Conservation (phyloP, 177 flowering plant species). For the Vitis hybrid region DNA sequence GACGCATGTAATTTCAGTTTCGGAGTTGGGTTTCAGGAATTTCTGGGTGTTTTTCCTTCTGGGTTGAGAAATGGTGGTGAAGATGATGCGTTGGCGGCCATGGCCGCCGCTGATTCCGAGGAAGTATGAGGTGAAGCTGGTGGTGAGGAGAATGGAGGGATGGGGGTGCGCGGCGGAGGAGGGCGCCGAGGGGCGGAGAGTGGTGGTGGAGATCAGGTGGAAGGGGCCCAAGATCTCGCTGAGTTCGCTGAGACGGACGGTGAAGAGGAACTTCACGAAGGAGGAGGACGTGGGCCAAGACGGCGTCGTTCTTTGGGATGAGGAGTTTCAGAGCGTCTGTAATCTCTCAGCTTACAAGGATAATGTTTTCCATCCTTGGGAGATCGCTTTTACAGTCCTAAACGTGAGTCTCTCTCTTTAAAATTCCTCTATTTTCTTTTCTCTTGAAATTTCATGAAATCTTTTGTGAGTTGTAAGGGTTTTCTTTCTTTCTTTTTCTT, state of each 20-base stretch:
- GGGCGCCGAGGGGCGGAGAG: conserved; percentile 16
- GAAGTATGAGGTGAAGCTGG: conserved; percentile 75
- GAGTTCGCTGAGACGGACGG: conserved; percentile 58
- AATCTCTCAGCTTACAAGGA: conserved; percentile 61
- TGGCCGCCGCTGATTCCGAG: conserved; percentile 75
- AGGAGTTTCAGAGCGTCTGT: conserved; percentile 77
- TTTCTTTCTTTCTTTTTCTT: background rate
- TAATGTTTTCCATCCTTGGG: conserved; percentile 85
- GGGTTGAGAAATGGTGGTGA: conserved; percentile 68
- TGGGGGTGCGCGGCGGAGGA: conserved; percentile 22
- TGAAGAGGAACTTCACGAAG: conserved; percentile 71
- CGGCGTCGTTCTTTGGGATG: conserved; percentile 73
- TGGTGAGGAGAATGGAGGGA: conserved; percentile 51
- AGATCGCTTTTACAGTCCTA: conserved; percentile 66
- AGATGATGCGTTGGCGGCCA: conserved; percentile 94
- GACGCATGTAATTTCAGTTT: background rate
- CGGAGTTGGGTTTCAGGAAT: background rate
- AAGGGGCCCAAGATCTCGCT: conserved; percentile 69
- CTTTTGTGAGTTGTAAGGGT: background rate
- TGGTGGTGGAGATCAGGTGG: conserved; percentile 85
- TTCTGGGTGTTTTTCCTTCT: background rate
- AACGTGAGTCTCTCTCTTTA: conserved; percentile 52
- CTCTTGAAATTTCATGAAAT: too few species aligned
- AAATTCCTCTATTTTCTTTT: too few species aligned
- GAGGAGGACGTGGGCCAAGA: conserved; percentile 40